These are phyloP conservation scores for Stemphylium vesicarium DNA, from an alignment of 2,329 filamentous ascomycete species.

Conservation along the genomic window DNA sequence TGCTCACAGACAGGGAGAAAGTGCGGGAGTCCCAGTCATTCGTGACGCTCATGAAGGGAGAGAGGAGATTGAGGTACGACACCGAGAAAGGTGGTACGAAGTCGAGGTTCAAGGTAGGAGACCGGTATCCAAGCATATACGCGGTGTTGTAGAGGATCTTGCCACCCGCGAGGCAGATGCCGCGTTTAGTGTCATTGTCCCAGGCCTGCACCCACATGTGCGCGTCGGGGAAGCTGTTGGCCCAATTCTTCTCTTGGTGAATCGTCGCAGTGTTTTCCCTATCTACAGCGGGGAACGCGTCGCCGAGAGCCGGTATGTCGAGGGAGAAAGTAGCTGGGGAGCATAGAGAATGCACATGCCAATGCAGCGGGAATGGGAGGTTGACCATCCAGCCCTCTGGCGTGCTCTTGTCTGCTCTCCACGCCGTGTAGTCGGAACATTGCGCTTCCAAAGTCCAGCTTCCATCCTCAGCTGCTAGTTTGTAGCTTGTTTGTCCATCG, in stretches of 20 bases:
- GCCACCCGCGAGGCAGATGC: slow-evolving; percentile 43
- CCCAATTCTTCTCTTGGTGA: slow-evolving; percentile 62
- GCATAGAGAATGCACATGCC: slow-evolving; percentile 58
- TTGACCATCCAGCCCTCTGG: slow-evolving; percentile 56
- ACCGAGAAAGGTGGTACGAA: slow-evolving; percentile 56
- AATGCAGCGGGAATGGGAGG: slow-evolving; percentile 58
- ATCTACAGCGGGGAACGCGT: slow-evolving; percentile 26
- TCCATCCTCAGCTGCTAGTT: slow-evolving; percentile 29
- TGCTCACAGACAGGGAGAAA: slow-evolving; percentile 48
- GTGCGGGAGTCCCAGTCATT: slow-evolving; percentile 50
- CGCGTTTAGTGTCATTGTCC: slow-evolving; percentile 21
- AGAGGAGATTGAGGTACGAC: slow-evolving; percentile 33
- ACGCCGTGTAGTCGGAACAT: slow-evolving; percentile 49
- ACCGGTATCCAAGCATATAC: slow-evolving; percentile 56
- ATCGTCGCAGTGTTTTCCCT: slow-evolving; percentile 48
- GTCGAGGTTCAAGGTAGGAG: slow-evolving; percentile 44
- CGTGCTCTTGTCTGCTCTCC: slow-evolving; percentile 46
- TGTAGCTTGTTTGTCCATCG: slow-evolving; percentile 49
- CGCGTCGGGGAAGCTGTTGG: slow-evolving; percentile 53
- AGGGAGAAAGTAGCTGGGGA: slow-evolving; percentile 52
- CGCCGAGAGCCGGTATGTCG: slow-evolving; percentile 40
- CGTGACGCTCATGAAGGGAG: slow-evolving; percentile 52
- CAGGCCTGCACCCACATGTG: slow-evolving; percentile 49
- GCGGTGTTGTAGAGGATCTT: slow-evolving; percentile 49
- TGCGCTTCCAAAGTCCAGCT: slow-evolving; percentile 51